Percentiles rank a stretch among this genome's conserved stretches.
phyloP scores from a whole-genome alignment of 164 flowering plant genomes.

The Chloranthus sessilifolius region DNA sequence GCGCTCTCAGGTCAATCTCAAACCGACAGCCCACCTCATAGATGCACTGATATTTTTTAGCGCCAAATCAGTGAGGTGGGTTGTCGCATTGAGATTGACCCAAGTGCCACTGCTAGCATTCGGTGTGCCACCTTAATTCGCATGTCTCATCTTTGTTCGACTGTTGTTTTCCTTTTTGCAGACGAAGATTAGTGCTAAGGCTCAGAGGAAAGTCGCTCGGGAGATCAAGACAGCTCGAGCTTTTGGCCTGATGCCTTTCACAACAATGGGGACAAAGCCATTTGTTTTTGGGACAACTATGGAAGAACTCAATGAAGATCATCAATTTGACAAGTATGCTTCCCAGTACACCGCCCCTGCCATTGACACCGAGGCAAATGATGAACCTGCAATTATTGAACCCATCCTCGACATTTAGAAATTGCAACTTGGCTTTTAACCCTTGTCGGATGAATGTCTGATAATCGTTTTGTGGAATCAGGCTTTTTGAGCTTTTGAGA shows the following conservation, averaged over 20 bases:
- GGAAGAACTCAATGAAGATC: constrained; percentile 50
- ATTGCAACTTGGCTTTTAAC: too few species aligned
- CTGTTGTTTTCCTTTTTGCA: constrained; percentile 15
- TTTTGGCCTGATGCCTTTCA: constrained; percentile 91
- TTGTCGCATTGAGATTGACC: too few species aligned
- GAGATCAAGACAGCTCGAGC: constrained; percentile 95
- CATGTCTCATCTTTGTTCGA: background rate
- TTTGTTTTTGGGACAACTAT: constrained; percentile 58
- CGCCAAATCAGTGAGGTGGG: too few species aligned
- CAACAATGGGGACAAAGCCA: constrained; percentile 82
- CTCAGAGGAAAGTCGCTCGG: constrained; percentile 88
- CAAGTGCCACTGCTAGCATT: too few species aligned
- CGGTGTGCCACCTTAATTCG: too few species aligned
- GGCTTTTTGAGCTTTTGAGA: too few species aligned
- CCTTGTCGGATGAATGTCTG: too few species aligned
- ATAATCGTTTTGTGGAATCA: too few species aligned
- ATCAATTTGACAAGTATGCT: constrained; percentile 19
- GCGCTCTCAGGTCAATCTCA: too few species aligned
- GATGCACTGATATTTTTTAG: too few species aligned
- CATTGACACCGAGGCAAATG: background rate
- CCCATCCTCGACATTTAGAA: background rate
- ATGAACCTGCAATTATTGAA: too few species aligned
- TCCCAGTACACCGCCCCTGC: background rate
- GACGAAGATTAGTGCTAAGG: constrained; percentile 90
- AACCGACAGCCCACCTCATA: too few species aligned